These are phyloP conservation scores for Arthrinium phaeospermum DNA, from an alignment of 2,329 filamentous ascomycete species.

Conservation along the genomic window DNA sequence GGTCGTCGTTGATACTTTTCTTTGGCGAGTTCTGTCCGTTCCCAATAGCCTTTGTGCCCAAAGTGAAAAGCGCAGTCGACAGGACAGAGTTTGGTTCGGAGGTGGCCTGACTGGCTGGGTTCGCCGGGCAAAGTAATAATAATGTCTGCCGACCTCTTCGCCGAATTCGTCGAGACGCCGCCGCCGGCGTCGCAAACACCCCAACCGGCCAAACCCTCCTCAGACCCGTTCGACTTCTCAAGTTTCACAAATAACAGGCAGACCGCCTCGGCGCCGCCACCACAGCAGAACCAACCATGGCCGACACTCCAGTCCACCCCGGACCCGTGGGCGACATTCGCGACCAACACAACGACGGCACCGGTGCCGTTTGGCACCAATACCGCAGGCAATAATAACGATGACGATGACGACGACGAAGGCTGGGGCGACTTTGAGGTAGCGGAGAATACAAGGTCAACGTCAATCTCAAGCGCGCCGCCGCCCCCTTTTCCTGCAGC, in stretches of 20 bases:
- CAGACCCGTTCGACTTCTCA: conserved; percentile 31
- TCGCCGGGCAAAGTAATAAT: not conserved
- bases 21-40: not conserved
- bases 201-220: conserved; percentile 15
- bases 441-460: conserved; percentile 42
- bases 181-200: conserved; percentile 37
- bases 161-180: conserved; percentile 58
- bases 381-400: conserved; percentile 25
- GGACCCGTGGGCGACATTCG: conserved; percentile 18
- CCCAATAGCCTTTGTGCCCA: not conserved
- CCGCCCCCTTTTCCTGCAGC: not conserved
- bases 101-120: not conserved
- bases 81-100: conserved; percentile 2
- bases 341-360: conserved; percentile 7
- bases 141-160: conserved; percentile 72
- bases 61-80: not conserved
- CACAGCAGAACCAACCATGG: conserved; percentile 38
- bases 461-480: conserved; percentile 25
- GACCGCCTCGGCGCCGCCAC: not conserved
- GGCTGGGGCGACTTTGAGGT: conserved; percentile 73
- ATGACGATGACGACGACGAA: conserved; percentile 63
- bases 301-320: conserved; percentile 36
- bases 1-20: not conserved
- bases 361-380: not conserved
- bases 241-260: not conserved